Evolutionary conservation across 768 basidiomycete species (phyloP).

Genomic region (Rhizopogon rudus): DNA sequence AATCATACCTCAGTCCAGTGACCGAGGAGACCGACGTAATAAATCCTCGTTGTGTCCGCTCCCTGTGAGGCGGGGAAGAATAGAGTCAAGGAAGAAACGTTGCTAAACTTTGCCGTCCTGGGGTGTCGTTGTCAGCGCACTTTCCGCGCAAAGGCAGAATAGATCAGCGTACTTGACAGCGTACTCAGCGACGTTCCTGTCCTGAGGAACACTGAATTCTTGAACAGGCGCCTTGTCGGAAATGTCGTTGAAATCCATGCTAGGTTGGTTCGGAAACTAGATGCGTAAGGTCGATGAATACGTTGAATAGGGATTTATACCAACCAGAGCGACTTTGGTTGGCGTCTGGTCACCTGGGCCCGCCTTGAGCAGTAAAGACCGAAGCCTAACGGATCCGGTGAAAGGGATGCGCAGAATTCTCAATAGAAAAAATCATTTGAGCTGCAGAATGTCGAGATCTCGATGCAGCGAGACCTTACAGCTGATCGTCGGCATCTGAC

Average conservation of each 20-base stretch:
- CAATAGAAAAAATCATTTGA: conserved; percentile 6
- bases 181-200: conserved; percentile 81
- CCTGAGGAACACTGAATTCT: conserved; percentile 64
- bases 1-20: conserved; percentile 67
- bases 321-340: conserved; percentile 61
- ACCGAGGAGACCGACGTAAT: conserved; percentile 84
- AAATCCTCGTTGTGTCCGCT: conserved; percentile 69
- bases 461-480: conserved; percentile 43
- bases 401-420: conserved; percentile 87
- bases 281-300: background rate
- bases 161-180: conserved; percentile 57
- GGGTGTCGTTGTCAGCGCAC: background rate
- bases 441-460: background rate
- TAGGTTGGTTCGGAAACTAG: conserved; percentile 75
- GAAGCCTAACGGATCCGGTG: conserved; percentile 80
- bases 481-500: conserved; percentile 88
- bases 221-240: conserved; percentile 60
- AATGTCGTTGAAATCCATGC: conserved; percentile 78
- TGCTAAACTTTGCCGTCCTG: conserved; percentile 85
- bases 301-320: conserved; percentile 17
- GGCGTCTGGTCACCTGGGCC: conserved; percentile 82
- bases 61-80: conserved; percentile 81
- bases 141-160: background rate
- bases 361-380: conserved; percentile 76
- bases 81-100: conserved; percentile 74